A percentile compares a stretch with the other conserved stretches of the same genome.
Evolutionary conservation across 441 rosid species (phyloP).

Genomic region (Daphne laureola): DNA sequence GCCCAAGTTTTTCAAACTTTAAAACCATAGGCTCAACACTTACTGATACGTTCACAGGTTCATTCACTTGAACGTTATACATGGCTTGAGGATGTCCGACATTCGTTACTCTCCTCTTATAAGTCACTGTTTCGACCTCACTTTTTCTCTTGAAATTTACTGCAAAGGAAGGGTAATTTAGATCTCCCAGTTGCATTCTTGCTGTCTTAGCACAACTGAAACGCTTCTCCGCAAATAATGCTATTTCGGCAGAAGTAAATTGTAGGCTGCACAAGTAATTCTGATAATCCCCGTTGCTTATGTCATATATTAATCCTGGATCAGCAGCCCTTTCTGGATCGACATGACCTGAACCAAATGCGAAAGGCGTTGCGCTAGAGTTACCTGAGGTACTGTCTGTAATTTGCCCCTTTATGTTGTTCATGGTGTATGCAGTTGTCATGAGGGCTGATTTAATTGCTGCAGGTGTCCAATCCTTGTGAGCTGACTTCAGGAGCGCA

Average conservation of each 20-base stretch:
- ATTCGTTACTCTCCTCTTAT: slow-evolving; percentile 37
- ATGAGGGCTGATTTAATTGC: slow-evolving; percentile 55
- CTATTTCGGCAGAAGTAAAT: slow-evolving; percentile 3
- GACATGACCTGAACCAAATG: slow-evolving; percentile 48
- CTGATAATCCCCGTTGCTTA: slow-evolving; percentile 4
- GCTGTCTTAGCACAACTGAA: background rate
- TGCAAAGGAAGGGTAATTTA: slow-evolving; percentile 51
- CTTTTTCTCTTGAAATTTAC: slow-evolving; percentile 17
- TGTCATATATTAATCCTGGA: slow-evolving; percentile 50
- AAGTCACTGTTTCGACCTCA: slow-evolving; percentile 11
- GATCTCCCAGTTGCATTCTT: slow-evolving; percentile 24
- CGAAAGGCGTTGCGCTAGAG: slow-evolving; percentile 35
- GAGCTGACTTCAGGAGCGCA: slow-evolving; percentile 42
- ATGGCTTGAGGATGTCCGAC: slow-evolving; percentile 23
- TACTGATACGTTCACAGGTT: slow-evolving; percentile 29
- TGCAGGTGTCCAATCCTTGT: slow-evolving; percentile 51
- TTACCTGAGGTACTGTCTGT: slow-evolving; percentile 22
- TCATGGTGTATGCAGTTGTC: slow-evolving; percentile 49
- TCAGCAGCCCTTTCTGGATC: slow-evolving; percentile 38
- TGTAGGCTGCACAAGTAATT: slow-evolving; percentile 25
- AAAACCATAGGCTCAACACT: slow-evolving; percentile 31
- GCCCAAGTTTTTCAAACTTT: slow-evolving; percentile 28
- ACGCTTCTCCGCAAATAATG: background rate
- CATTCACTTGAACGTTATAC: slow-evolving; percentile 24
- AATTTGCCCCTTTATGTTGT: slow-evolving; percentile 39